Base-by-base conservation (phyloP, 306 rosid species). In the Dalbergia cochinchinensis region DNA sequence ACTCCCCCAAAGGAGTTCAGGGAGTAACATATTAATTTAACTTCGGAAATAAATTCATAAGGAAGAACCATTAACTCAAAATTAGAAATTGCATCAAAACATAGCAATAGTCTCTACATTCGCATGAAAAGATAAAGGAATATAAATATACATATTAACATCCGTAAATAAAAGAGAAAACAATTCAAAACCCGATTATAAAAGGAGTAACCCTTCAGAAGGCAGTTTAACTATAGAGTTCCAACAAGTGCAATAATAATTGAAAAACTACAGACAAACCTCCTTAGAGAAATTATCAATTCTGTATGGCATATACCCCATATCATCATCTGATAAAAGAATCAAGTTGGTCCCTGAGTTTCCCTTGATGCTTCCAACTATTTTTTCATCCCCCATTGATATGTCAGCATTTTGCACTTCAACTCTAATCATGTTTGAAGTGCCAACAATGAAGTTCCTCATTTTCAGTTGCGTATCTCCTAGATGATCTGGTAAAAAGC, bases 341-440 rank as follows among this genome's bases (percentile, higher is more conserved):
- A 94, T 92, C 91, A 94, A 87, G 79, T 89, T 89, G 78, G 99
- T 94, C 68, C 95, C 97, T 4, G 95, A 92, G 86, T 91, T 91
- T 67, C 99, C 97, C 85, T 89, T 92, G 84, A 91, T 85, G 81
- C 84, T 94, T 83, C 99, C 97, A 82, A 90, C 91, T 72, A 91
- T 81, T 70, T 89, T 91, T 77, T 92, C 94, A 82, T 90, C 91
- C 77, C 86, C 92, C 85, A 81, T 73, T 26, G 97, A 92, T 70
- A 92, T 91, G 84, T 92, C 99, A 77, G 94, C 99, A 84, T 94
- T 92, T 85, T 94, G 99, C 80, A 94, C 97, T 87, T 94, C 99
- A 73, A 90, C 94, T 65, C 97, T 88, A 63, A 94, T 81, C 91
- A 92, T 90, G 67, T 88, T 87, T 80, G 89, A 85, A 53, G 89